Conservation (phyloP, 495 filamentous ascomycete species). For the Cercophora samala region DNA sequence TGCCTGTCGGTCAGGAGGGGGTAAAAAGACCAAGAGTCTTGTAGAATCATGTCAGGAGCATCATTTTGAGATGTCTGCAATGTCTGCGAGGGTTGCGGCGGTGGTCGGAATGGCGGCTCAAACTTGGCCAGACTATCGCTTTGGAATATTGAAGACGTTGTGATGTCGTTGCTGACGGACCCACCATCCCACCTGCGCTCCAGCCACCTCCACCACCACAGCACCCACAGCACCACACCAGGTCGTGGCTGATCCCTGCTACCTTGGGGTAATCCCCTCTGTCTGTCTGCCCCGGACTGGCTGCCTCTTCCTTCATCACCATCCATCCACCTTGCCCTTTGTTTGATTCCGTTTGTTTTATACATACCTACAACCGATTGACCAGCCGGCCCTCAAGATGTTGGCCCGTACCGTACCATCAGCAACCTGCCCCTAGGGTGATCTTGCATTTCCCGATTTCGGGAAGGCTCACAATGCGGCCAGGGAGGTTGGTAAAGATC, state of each 20-base stretch:
- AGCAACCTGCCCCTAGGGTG: too few relatives aligned
- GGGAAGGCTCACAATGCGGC: neutral
- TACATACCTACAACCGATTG: too few relatives aligned
- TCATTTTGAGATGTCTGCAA: conserved; percentile 17
- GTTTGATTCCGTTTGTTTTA: neutral
- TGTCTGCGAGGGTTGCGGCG: conserved; percentile 17
- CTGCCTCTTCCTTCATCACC: neutral
- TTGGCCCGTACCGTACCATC: too few relatives aligned
- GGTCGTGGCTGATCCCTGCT: too few relatives aligned
- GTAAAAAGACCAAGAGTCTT: conserved; percentile 12
- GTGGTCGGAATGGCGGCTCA: conserved; percentile 14
- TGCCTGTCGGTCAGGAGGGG: conserved; percentile 16
- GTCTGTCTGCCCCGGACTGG: neutral
- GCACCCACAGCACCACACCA: neutral
- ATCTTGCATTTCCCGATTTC: neutral
- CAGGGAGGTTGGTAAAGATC: neutral
- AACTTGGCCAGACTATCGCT: conserved; percentile 20
- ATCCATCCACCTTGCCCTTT: neutral
- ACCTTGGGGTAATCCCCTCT: too few relatives aligned
- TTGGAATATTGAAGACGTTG: conserved; percentile 12
- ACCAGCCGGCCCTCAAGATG: too few relatives aligned
- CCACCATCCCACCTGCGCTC: neutral
- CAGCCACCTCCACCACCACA: neutral
- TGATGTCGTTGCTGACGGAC: conserved; percentile 14
- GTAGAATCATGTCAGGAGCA: conserved; percentile 12